Conservation (phyloP, 805 yeast species). For the Kuraishia cidri region DNA sequence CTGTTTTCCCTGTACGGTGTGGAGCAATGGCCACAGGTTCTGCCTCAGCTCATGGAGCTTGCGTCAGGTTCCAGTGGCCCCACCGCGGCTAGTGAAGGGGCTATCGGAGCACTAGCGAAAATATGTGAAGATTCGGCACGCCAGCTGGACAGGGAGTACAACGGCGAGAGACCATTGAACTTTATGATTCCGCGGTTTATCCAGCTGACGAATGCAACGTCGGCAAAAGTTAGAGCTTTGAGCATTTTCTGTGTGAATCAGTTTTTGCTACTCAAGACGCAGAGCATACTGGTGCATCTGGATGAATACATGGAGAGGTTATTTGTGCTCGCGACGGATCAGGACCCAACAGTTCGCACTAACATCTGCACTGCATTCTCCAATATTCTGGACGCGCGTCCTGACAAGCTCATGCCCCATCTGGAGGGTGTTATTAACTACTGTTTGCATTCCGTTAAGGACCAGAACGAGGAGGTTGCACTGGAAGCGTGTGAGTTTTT, state of each 20-base stretch:
- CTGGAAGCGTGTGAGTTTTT: conserved; percentile 92
- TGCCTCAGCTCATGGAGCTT: conserved; percentile 62
- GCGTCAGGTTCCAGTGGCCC: conserved; percentile 37
- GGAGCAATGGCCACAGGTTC: conserved; percentile 61
- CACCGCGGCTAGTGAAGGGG: conserved; percentile 51
- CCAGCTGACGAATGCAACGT: conserved; percentile 31
- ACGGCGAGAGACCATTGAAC: conserved; percentile 60
- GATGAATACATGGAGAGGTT: conserved; percentile 59
- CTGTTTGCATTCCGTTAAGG: conserved; percentile 70
- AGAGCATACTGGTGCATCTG: conserved; percentile 49
- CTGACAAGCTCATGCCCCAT: conserved; percentile 75
- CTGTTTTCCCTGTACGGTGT: conserved; percentile 62
- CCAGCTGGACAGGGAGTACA: conserved; percentile 54
- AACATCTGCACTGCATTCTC: conserved; percentile 75
- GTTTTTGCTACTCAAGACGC: conserved; percentile 63
- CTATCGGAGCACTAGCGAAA: conserved; percentile 73
- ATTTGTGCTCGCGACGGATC: conserved; percentile 61
- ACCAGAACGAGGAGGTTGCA: conserved; percentile 62
- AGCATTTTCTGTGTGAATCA: conserved; percentile 69
- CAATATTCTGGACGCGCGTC: conserved; percentile 61
- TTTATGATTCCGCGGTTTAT: conserved; percentile 61
- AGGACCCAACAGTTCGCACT: conserved; percentile 50
- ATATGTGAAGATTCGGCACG: conserved; percentile 83
- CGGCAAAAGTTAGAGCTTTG: conserved; percentile 46
- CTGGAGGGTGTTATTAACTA: conserved; percentile 80